A percentile compares a stretch with the other conserved stretches of the same genome.
phyloP scores from a whole-genome alignment of 805 yeast species.

The Torulaspora quercuum region DNA sequence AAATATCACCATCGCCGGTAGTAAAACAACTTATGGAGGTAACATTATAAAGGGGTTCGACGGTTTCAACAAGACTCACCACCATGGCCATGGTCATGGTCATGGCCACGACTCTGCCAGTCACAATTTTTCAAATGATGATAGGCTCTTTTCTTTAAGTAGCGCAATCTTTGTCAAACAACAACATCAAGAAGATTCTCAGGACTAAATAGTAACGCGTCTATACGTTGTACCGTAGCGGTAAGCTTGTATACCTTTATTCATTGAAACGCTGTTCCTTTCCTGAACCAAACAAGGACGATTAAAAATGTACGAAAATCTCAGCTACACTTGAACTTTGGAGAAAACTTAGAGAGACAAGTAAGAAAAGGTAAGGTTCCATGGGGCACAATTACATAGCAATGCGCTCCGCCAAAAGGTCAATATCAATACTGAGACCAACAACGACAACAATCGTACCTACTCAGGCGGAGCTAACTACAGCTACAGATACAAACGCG shows the following conservation, averaged over 20 bases:
- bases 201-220: conserved; percentile 12
- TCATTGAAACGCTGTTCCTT: too few relatives aligned
- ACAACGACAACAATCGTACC: conserved; percentile 22
- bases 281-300: too few relatives aligned
- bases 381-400: conserved; percentile 2
- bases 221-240: too few relatives aligned
- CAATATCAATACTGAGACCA: conserved; percentile 25
- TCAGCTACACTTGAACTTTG: too few relatives aligned
- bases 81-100: conserved; percentile 26
- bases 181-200: conserved; percentile 38
- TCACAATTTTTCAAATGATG: conserved; percentile 58
- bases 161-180: conserved; percentile 67
- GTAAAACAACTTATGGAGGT: conserved; percentile 37
- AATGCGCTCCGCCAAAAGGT: conserved; percentile 16
- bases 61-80: conserved; percentile 53
- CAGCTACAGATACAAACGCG: conserved; percentile 17
- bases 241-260: too few relatives aligned
- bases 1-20: conserved; percentile 11
- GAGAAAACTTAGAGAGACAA: too few relatives aligned
- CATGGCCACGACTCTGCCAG: conserved; percentile 21
- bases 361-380: too few relatives aligned
- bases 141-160: conserved; percentile 74
- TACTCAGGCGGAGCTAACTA: conserved; percentile 18
- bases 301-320: too few relatives aligned
- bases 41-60: conserved; percentile 92